Evolutionary conservation across 805 yeast species (phyloP).

Genomic region (Lachancea kluyveri): DNA sequence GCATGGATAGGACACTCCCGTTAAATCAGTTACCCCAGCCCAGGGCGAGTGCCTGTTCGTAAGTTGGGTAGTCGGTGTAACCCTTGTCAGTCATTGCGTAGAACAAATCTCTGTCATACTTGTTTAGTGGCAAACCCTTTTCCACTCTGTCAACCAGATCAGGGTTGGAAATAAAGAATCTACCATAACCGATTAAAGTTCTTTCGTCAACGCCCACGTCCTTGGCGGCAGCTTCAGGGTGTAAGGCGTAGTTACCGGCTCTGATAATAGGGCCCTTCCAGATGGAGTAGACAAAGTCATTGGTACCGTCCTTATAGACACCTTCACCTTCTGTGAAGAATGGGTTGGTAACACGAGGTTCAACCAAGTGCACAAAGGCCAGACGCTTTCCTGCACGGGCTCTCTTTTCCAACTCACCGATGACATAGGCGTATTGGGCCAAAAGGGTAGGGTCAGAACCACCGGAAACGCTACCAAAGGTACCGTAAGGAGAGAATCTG

Average conservation of each 20-base stretch:
- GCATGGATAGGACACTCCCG: too few relatives aligned
- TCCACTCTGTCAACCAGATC: slow-evolving; percentile 44
- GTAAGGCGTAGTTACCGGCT: slow-evolving; percentile 33
- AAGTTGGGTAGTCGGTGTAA: slow-evolving; percentile 39
- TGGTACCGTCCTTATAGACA: slow-evolving; percentile 26
- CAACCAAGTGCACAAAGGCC: slow-evolving; percentile 40
- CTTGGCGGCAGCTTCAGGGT: slow-evolving; percentile 21
- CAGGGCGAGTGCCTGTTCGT: slow-evolving; percentile 28
- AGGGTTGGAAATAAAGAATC: slow-evolving; percentile 49
- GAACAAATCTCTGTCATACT: slow-evolving; percentile 44
- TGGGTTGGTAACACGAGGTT: slow-evolving; percentile 37
- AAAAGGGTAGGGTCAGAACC: slow-evolving; percentile 32
- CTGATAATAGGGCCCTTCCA: slow-evolving; percentile 42
- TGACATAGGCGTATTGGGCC: slow-evolving; percentile 37
- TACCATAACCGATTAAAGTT: slow-evolving; percentile 41
- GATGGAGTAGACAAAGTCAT: slow-evolving; percentile 35
- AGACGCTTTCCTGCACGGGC: slow-evolving; percentile 33
- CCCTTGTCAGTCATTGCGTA: slow-evolving; percentile 36
- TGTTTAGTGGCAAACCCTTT: slow-evolving; percentile 34
- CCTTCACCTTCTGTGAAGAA: slow-evolving; percentile 24
- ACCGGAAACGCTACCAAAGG: slow-evolving; percentile 37
- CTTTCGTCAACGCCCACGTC: slow-evolving; percentile 34
- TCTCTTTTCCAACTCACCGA: slow-evolving; percentile 36
- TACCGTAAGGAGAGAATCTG: slow-evolving; percentile 44
- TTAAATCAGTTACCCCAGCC: too few relatives aligned